Evolutionary conservation across 129 eudicot species (phyloP).

Genomic region (Arctium lappa): DNA sequence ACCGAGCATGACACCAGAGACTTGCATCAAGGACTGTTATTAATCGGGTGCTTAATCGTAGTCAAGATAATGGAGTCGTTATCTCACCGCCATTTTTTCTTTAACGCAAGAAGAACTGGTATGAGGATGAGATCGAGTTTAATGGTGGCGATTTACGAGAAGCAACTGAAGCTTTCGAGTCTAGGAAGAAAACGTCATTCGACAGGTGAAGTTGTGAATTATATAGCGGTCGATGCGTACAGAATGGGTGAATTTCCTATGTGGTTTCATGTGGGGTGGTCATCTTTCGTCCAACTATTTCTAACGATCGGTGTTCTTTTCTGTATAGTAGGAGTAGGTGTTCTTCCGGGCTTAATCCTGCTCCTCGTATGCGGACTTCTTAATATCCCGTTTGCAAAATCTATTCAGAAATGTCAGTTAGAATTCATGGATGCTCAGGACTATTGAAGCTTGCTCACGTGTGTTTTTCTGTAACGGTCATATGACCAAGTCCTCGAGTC

Average conservation of each 20-base stretch:
- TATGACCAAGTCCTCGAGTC: no score
- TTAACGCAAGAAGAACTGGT: conserved; percentile 47
- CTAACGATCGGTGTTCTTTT: conserved; percentile 38
- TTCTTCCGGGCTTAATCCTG: conserved; percentile 55
- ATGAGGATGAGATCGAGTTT: conserved; percentile 68
- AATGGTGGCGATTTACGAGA: conserved; percentile 55
- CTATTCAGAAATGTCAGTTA: conserved; percentile 47
- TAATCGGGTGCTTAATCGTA: conserved; percentile 46
- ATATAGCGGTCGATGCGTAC: conserved; percentile 64
- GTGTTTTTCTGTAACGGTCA: no score
- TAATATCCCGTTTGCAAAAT: conserved; percentile 53
- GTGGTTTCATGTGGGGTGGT: conserved; percentile 55
- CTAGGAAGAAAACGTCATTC: conserved; percentile 53
- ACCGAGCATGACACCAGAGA: conserved; percentile 18
- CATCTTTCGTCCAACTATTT: conserved; percentile 31
- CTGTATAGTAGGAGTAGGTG: conserved; percentile 44
- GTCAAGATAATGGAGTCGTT: conserved; percentile 56
- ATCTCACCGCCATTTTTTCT: conserved; percentile 53
- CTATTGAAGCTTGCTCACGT: no score
- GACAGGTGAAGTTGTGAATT: conserved; percentile 60
- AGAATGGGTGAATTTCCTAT: conserved; percentile 61
- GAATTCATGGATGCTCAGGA: conserved; percentile 53
- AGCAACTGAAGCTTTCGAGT: conserved; percentile 58
- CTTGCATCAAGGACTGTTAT: conserved; percentile 32
- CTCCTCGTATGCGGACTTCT: conserved; percentile 46